Evolutionary conservation across 1,284 basidiomycete species (phyloP).

Genomic region (Boletus calvinii): DNA sequence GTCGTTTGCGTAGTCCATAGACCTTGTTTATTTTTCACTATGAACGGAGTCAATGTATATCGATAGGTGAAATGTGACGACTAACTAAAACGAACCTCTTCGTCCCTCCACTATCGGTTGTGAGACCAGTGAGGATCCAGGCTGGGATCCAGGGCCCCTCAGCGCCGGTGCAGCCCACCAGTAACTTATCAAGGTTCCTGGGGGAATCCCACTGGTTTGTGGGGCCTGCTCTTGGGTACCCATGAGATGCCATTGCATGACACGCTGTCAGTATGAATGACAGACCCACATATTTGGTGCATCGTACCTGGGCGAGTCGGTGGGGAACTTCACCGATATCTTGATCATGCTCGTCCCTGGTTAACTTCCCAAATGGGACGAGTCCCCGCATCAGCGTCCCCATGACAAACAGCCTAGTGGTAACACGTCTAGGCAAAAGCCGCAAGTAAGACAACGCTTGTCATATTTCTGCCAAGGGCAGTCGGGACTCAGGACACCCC

Average conservation of each 20-base stretch:
- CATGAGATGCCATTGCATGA: neutral
- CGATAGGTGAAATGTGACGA: constrained; percentile 8
- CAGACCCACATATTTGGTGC: constrained; percentile 5
- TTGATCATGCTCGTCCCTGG: constrained; percentile 18
- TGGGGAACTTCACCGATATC: constrained; percentile 3
- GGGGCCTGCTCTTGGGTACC: neutral
- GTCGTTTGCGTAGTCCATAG: constrained; percentile 14
- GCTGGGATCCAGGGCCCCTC: neutral
- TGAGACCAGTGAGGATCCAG: neutral
- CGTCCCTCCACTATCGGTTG: neutral
- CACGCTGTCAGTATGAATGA: constrained; percentile 6
- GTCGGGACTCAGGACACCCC: neutral
- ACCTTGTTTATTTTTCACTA: constrained; percentile 5
- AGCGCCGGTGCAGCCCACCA: neutral
- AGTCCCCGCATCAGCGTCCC: neutral
- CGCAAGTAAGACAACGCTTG: neutral
- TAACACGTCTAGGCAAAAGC: neutral
- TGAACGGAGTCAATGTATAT: constrained; percentile 1
- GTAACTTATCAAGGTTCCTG: neutral
- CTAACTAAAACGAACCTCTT: neutral
- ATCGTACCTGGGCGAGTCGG: constrained; percentile 15
- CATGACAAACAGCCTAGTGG: neutral
- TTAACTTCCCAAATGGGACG: constrained; percentile 1
- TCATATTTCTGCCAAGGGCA: neutral
- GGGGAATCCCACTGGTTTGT: neutral